Evolutionary conservation across 345 rosid genomes (phyloP), one percentile per base, ranked within the genome.

Genomic region (Dovyalis caffra): DNA sequence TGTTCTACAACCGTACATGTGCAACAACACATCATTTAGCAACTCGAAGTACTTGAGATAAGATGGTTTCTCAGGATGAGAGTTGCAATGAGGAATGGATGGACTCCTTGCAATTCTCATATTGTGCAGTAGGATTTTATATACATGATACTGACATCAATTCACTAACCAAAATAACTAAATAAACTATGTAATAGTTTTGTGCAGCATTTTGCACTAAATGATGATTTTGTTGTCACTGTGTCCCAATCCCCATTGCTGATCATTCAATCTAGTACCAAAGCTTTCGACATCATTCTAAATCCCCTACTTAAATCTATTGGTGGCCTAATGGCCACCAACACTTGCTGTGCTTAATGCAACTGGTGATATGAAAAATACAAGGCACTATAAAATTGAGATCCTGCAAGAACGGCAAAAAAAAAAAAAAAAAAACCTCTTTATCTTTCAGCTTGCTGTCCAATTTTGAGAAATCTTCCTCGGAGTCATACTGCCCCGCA

Each of bases 401-500:
- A 8, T 51, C 66, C 37, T 29, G 40, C 61, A 63, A n/a, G n/a
- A n/a, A n/a, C n/a, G n/a, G n/a, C n/a, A n/a, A n/a, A n/a, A 16
- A 26, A 28, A 61, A 61, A 10, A 31, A 1, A 18, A 1, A 64
- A 32, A 23, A 69, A 64, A 89, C 98, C 93, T 92, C 97, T 82
- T 92, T 94, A 84, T 85, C 91, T 73, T 88, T 92, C 67, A 92
- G 87, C 83, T 88, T 92, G 28, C 23, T 76, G 87, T 87, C 89
- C 76, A 92, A 79, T 73, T 85, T 86, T 37, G 81, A 81, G 78
- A 92, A 94, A 86, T 90, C 85, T 66, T 88, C 92, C 88, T 87
- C 95, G 0, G 91, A 89, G 80, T 81, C 76, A 83, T 91, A 94
- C 84, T 86, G 92, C 61, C 98, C 97, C 0, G 92, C 86, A 76